Evolutionary conservation across 2,329 filamentous ascomycete genomes (phyloP).

Genomic region (Ophiocordyceps camponoti-leonardi): DNA sequence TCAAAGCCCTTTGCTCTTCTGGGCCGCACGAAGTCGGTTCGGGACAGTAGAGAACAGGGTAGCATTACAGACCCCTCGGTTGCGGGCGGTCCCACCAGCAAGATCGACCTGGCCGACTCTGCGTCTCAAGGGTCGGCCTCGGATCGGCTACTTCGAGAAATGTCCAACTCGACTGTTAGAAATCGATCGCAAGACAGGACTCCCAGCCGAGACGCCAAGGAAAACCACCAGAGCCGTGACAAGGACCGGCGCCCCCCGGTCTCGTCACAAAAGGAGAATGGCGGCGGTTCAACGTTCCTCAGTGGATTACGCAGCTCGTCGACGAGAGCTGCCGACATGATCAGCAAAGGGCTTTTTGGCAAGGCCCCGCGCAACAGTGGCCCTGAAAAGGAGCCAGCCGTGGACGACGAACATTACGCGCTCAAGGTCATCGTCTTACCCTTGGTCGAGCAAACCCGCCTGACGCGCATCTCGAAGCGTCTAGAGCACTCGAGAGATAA

Average conservation of each 20-base stretch:
- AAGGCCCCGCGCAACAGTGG: conserved; percentile 53
- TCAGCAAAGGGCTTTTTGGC: conserved; percentile 69
- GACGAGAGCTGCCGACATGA: conserved; percentile 60
- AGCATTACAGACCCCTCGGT: conserved; percentile 18
- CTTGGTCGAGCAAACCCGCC: conserved; percentile 74
- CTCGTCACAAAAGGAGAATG: conserved; percentile 39
- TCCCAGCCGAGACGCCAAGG: conserved; percentile 25
- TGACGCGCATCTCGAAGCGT: conserved; percentile 78
- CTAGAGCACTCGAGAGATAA: conserved; percentile 81
- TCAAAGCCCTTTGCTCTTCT: conserved; percentile 37
- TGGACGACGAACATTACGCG: conserved; percentile 72
- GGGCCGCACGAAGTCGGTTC: conserved; percentile 32
- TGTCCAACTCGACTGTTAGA: conserved; percentile 46
- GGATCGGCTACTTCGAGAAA: conserved; percentile 51
- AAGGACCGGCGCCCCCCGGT: conserved; percentile 31
- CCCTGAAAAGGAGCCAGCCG: conserved; percentile 42
- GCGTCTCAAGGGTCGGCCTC: conserved; percentile 38
- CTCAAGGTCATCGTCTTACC: conserved; percentile 75
- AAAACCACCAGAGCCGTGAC: conserved; percentile 21
- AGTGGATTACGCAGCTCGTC: conserved; percentile 57
- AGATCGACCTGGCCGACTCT: conserved; percentile 11
- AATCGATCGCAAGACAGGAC: conserved; percentile 60
- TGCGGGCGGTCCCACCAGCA: conserved; percentile 8
- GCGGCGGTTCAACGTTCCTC: conserved; percentile 46
- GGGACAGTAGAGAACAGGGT: conserved; percentile 30